Percentiles rank a stretch among this genome's conserved stretches.
phyloP scores from a whole-genome alignment of 306 rosid species.

The peach (Prunus persica) region DNA sequence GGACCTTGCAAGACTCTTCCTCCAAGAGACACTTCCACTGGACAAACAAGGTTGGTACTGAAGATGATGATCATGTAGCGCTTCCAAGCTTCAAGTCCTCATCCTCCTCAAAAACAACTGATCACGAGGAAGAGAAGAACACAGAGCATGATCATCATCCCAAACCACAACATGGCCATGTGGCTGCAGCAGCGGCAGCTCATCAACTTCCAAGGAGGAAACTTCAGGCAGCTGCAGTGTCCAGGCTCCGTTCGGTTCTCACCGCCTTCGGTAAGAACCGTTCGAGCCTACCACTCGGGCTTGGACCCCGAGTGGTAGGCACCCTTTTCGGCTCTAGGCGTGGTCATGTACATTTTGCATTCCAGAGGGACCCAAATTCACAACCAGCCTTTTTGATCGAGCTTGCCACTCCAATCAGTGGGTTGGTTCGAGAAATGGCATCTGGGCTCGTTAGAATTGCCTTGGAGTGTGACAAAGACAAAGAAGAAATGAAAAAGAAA shows the following conservation, averaged over 20 bases:
- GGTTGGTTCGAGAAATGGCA: constrained; percentile 95
- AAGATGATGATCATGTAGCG: constrained; percentile 37
- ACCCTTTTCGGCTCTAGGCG: constrained; percentile 90
- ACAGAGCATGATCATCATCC: constrained; percentile 30
- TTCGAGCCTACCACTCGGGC: constrained; percentile 48
- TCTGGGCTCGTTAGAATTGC: constrained; percentile 96
- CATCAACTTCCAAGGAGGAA: constrained; percentile 44
- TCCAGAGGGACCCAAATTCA: constrained; percentile 74
- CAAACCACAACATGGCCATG: constrained; percentile 12
- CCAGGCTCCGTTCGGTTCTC: constrained; percentile 75
- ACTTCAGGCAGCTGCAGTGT: constrained; percentile 66
- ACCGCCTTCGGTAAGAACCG: constrained; percentile 68
- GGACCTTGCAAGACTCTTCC: constrained; percentile 57
- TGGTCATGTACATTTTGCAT: constrained; percentile 88
- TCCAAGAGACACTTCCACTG: constrained; percentile 96
- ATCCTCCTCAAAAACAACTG: constrained; percentile 38
- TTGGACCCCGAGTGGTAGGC: constrained; percentile 76
- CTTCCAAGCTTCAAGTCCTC: constrained; percentile 43
- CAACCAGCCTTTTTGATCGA: constrained; percentile 85
- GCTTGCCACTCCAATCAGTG: constrained; percentile 89
- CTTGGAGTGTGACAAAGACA: constrained; percentile 76
- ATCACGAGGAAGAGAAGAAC: constrained; percentile 26
- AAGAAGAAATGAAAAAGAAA: constrained; percentile 30
- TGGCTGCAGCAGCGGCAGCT: constrained; percentile 21
- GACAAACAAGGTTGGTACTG: constrained; percentile 81